These are phyloP conservation scores for Ciborinia camelliae DNA, from an alignment of 2,329 filamentous ascomycete species.

Conservation along the genomic window DNA sequence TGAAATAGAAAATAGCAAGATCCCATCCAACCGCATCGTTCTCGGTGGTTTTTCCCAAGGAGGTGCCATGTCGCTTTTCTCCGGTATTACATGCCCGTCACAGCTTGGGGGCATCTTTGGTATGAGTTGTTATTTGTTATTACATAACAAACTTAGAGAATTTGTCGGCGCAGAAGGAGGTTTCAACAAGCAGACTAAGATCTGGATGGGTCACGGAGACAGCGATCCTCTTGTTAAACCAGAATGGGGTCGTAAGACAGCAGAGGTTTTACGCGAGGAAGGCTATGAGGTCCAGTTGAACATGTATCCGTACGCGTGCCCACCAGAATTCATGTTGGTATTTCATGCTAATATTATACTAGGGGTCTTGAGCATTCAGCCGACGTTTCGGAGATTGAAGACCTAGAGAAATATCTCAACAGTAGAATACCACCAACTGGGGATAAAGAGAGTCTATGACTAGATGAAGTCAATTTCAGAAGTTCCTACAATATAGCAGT, in stretches of 20 bases:
- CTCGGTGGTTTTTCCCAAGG: conserved; percentile 85
- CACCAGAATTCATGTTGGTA: background rate
- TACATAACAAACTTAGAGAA: conserved; percentile 61
- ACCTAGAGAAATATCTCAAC: conserved; percentile 63
- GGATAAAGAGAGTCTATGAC: conserved; percentile 35
- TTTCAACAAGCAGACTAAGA: conserved; percentile 70
- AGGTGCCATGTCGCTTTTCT: conserved; percentile 79
- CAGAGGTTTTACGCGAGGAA: conserved; percentile 61
- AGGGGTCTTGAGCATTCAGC: conserved; percentile 75
- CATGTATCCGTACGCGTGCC: conserved; percentile 62
- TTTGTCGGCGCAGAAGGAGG: conserved; percentile 50
- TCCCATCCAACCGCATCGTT: conserved; percentile 78
- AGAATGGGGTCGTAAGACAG: conserved; percentile 65
- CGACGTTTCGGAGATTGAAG: conserved; percentile 73
- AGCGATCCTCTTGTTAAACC: conserved; percentile 69
- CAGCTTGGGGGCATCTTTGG: conserved; percentile 88
- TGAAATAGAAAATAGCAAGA: conserved; percentile 71
- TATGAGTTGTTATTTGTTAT: conserved; percentile 75
- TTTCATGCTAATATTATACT: background rate
- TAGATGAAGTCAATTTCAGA: conserved; percentile 13
- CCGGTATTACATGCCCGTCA: conserved; percentile 67
- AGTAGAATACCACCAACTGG: conserved; percentile 45
- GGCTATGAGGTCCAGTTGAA: conserved; percentile 74
- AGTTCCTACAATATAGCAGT: background rate
- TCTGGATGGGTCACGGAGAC: conserved; percentile 88